phyloP scores from a whole-genome alignment of 352 stramenopile genomes.

The Phytophthora hybrid region DNA sequence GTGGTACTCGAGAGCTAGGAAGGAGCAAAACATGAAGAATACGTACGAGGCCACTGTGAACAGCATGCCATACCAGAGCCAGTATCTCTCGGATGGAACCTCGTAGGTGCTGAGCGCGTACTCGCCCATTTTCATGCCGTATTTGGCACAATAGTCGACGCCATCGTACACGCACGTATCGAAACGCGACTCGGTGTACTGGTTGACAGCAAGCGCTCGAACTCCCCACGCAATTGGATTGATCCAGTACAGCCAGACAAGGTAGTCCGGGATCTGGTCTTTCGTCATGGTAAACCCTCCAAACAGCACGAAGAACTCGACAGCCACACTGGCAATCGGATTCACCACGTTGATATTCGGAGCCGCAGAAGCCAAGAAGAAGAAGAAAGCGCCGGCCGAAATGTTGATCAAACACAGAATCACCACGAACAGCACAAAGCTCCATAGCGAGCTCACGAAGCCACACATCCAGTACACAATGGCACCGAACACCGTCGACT shows the following conservation, averaged over 20 bases:
- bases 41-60: constrained; percentile 14
- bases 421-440: constrained; percentile 27
- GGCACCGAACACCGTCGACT: constrained; percentile 16
- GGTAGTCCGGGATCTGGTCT: constrained; percentile 32
- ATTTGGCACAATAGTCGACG: constrained; percentile 39
- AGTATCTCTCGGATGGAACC: constrained; percentile 26
- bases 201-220: constrained; percentile 29
- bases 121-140: constrained; percentile 26
- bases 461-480: constrained; percentile 39
- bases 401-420: constrained; percentile 25
- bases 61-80: constrained; percentile 31
- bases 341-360: constrained; percentile 29
- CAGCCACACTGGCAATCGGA: constrained; percentile 4
- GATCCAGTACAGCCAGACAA: constrained; percentile 34
- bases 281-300: constrained; percentile 29
- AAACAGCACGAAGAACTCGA: constrained; percentile 23
- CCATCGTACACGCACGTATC: constrained; percentile 36
- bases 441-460: constrained; percentile 23
- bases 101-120: constrained; percentile 31
- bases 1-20: constrained; percentile 21
- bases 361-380: constrained; percentile 23
- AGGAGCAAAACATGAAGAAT: constrained; percentile 27
- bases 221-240: constrained; percentile 31
- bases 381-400: constrained; percentile 18
- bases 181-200: constrained; percentile 37